Evolutionary conservation across 2,329 filamentous ascomycete genomes (phyloP).

Genomic region (Paramyrothecium sp.): DNA sequence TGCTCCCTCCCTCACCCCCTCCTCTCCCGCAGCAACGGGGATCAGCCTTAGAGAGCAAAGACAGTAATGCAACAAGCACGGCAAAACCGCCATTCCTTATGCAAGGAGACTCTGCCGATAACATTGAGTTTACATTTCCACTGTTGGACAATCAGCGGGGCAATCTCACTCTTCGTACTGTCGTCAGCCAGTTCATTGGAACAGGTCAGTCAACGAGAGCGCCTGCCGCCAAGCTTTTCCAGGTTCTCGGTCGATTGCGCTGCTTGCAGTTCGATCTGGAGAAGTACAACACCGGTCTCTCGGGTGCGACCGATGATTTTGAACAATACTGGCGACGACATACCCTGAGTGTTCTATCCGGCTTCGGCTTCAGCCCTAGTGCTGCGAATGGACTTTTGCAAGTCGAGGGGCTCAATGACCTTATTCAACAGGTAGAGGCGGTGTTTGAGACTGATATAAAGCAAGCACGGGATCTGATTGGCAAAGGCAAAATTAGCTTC

Average conservation of each 20-base stretch:
- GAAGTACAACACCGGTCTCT: not conserved
- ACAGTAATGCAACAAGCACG: not conserved
- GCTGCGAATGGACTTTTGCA: slow-evolving; percentile 4
- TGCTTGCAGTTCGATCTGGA: not conserved
- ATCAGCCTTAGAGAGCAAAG: not conserved
- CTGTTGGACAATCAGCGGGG: not conserved
- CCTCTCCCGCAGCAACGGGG: not conserved
- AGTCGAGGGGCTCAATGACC: slow-evolving; percentile 5
- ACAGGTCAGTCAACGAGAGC: not conserved
- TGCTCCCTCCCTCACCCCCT: not conserved
- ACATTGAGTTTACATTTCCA: not conserved
- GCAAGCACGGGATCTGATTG: slow-evolving; percentile 1
- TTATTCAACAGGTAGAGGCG: not conserved
- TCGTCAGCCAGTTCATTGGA: not conserved
- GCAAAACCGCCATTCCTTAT: not conserved
- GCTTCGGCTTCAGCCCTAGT: not conserved
- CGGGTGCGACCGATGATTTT: not conserved
- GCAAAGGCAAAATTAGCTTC: slow-evolving; percentile 3
- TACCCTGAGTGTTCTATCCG: not conserved
- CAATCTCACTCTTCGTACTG: not conserved
- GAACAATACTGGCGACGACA: not conserved
- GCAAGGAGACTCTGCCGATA: not conserved
- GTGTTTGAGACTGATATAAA: not conserved
- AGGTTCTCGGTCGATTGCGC: not conserved
- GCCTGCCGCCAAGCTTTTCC: not conserved